phyloP scores from a whole-genome alignment of 2,329 filamentous ascomycete species.

The Aspergillus terreus region DNA sequence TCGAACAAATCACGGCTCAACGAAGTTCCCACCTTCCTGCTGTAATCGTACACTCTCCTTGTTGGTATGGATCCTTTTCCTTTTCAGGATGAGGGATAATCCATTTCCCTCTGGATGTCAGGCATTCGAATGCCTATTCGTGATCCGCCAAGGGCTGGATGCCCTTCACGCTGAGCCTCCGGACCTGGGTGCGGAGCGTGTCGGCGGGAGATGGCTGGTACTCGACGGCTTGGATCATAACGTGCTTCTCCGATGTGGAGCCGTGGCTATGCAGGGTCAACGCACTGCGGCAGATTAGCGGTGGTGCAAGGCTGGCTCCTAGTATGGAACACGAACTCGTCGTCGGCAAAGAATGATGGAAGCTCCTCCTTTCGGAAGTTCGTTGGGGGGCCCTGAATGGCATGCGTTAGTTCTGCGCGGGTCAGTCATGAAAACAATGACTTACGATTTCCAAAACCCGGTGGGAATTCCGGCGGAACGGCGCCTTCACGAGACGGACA shows the following conservation, averaged over 20 bases:
- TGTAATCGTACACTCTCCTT: slow-evolving; percentile 22
- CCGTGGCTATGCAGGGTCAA: slow-evolving; percentile 31
- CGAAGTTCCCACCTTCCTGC: slow-evolving; percentile 43
- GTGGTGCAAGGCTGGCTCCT: slow-evolving; percentile 2
- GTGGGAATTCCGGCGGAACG: slow-evolving; percentile 27
- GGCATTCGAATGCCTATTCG: slow-evolving; percentile 6
- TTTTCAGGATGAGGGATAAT: not conserved
- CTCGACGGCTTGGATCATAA: slow-evolving; percentile 20
- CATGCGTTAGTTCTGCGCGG: slow-evolving; percentile 6
- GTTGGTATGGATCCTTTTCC: not conserved
- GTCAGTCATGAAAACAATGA: not conserved
- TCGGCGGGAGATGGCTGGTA: slow-evolving; percentile 26
- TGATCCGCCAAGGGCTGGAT: slow-evolving; percentile 16
- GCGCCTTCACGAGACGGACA: slow-evolving; percentile 29
- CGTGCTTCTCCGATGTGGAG: slow-evolving; percentile 27
- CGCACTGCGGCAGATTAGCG: slow-evolving; percentile 30
- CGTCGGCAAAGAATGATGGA: slow-evolving; percentile 36
- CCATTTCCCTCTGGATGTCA: not conserved
- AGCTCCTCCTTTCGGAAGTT: slow-evolving; percentile 43
- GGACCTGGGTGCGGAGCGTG: slow-evolving; percentile 27
- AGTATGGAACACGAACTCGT: slow-evolving; percentile 31
- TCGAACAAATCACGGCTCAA: slow-evolving; percentile 38
- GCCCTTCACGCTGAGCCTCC: slow-evolving; percentile 26
- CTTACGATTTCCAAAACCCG: slow-evolving; percentile 35
- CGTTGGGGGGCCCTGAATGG: slow-evolving; percentile 36